Evolutionary conservation across 768 basidiomycete species (phyloP).

Genomic region (Suillus brevipes): DNA sequence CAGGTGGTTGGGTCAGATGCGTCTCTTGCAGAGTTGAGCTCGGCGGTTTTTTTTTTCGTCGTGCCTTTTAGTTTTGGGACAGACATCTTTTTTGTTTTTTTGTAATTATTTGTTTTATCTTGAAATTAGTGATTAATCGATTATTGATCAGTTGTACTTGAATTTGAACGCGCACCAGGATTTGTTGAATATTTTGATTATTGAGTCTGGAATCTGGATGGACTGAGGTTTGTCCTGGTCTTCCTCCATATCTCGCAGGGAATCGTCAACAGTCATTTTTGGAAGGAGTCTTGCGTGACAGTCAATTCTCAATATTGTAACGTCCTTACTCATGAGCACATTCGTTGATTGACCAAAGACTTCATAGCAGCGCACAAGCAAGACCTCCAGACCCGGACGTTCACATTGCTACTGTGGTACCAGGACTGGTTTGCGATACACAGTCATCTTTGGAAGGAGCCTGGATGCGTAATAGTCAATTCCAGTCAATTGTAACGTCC

Average conservation of each 20-base stretch:
- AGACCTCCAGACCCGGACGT: background rate
- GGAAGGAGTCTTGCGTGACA: background rate
- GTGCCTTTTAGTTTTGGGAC: slow-evolving; percentile 70
- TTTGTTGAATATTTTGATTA: background rate
- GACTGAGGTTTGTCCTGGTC: background rate
- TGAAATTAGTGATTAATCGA: no score
- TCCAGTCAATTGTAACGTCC: background rate
- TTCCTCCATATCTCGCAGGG: background rate
- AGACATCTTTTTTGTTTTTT: slow-evolving; percentile 48
- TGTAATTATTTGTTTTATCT: background rate
- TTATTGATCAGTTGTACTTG: background rate
- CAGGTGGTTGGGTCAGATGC: slow-evolving; percentile 41
- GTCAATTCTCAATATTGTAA: background rate
- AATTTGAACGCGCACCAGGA: background rate
- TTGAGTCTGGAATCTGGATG: background rate
- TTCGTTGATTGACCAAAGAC: background rate
- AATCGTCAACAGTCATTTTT: background rate
- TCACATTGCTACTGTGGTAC: background rate
- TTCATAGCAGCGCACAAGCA: background rate
- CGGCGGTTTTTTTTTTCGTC: slow-evolving; percentile 32
- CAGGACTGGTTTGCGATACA: no score
- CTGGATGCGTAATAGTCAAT: background rate
- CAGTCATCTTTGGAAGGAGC: background rate
- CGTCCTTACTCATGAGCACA: background rate
- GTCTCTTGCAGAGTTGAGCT: slow-evolving; percentile 68